Percentiles rank a stretch among this genome's conserved stretches.
Conservation (phyloP, 495 filamentous ascomycete species). For the Penicillium antarcticum region DNA sequence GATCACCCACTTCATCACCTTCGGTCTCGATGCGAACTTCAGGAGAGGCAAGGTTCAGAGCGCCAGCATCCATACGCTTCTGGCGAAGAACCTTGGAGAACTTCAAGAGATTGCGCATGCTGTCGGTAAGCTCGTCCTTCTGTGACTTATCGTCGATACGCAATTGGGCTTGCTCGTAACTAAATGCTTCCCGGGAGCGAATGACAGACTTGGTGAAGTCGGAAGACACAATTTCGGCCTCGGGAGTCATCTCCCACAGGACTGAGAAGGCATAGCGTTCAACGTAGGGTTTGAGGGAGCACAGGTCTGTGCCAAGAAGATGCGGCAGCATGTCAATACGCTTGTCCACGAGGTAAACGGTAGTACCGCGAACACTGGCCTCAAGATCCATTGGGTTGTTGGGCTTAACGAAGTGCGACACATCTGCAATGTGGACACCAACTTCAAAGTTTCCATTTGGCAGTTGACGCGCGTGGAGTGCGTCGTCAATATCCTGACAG, state of each 20-base stretch:
- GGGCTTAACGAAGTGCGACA: conserved; percentile 96
- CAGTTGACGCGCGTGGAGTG: conserved; percentile 78
- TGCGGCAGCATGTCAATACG: conserved; percentile 98
- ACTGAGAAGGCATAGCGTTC: conserved; percentile 96
- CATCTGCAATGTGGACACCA: conserved; percentile 98
- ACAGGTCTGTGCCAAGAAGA: conserved; percentile 92
- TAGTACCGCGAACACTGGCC: conserved; percentile 89
- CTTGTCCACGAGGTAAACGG: conserved; percentile 97
- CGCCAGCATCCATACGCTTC: conserved; percentile 94
- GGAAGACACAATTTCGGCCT: conserved; percentile 78
- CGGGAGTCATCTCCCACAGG: conserved; percentile 84
- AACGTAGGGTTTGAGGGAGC: conserved; percentile 95
- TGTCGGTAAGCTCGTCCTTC: conserved; percentile 81
- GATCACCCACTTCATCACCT: conserved; percentile 93
- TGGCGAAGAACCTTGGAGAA: conserved; percentile 93
- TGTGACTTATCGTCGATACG: conserved; percentile 85
- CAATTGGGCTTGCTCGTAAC: conserved; percentile 92
- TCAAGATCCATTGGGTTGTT: conserved; percentile 96
- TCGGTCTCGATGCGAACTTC: conserved; percentile 94
- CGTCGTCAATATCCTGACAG: conserved; percentile 98
- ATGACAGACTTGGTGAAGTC: conserved; percentile 97
- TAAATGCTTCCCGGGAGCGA: conserved; percentile 95
- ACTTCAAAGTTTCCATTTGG: conserved; percentile 96
- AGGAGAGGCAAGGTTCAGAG: conserved; percentile 88
- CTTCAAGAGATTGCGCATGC: conserved; percentile 82